Base-by-base conservation (phyloP, 2,329 filamentous ascomycete genomes). In the Tolypocladium album region DNA sequence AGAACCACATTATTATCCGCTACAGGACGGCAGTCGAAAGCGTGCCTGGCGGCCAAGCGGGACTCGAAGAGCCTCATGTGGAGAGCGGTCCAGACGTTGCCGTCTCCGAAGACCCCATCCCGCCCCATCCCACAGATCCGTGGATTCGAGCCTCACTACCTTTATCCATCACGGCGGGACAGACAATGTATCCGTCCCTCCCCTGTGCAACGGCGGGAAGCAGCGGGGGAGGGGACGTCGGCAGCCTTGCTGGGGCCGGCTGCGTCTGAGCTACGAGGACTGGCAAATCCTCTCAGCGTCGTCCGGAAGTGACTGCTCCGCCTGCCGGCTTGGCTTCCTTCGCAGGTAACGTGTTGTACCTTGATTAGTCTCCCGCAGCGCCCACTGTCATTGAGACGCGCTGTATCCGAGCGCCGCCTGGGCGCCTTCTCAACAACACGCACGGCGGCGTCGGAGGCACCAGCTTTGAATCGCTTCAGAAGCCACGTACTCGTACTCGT, bases 21-120 rank as follows among this genome's bases (percentile, higher is more conserved):
- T 53, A 57, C 58, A 56, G 36, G 40, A 58, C 62, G 62, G 60
- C 58, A 63, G 57, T 63, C 61, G 56, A 61, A 55, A 50, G 42
- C 53, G 61, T 62, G 45, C 61, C 61, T 62, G 61, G 57, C 58
- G 38, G 55, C 39, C 38, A 61, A 58, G 60, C 61, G 62, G 62
- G 62, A 59, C 62, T 61, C 57, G 60, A 61, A 64, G 63, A 64
- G 63, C 62, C 63, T 64, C 63, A 64, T 61, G 63, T 64, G 63
- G 63, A 63, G 62, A 50, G 62, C 39, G 63, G 59, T 60, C 62
- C 63, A 63, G 60, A 61, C 56, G 39, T 61, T 62, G 61, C 61
- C 58, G 62, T 55, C 50, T 55, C 36, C 58, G 57, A 63, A 34
- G 27, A n/a, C 27, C 47, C 47, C 47, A 34, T 61, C 53, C 53